Evolutionary conservation across 2,329 filamentous ascomycete genomes (phyloP).

Genomic region (Pseudogymnoascus sp.): DNA sequence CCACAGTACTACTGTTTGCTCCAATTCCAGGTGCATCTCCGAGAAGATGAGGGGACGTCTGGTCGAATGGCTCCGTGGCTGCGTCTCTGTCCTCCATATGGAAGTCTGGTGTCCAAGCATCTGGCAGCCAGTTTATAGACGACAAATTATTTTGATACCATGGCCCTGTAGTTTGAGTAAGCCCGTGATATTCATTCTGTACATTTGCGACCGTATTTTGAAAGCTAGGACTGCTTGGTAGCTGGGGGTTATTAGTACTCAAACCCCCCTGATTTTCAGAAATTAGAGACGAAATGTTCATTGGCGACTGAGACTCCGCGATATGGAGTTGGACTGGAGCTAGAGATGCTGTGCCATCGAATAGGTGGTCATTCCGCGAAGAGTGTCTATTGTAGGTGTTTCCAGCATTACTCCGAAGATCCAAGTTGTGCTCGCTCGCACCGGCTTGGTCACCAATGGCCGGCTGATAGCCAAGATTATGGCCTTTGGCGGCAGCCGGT

Average conservation of each 20-base stretch:
- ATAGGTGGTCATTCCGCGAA: neutral
- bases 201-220: neutral
- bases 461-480: neutral
- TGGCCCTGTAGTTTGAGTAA: neutral
- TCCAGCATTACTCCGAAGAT: neutral
- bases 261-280: neutral
- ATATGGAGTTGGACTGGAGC: neutral
- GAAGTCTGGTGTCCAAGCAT: conserved; percentile 22
- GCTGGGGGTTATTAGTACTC: neutral
- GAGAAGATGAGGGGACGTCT: neutral
- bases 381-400: neutral
- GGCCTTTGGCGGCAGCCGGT: neutral
- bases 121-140: conserved; percentile 24
- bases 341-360: neutral
- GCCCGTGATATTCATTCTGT: neutral
- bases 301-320: conserved; percentile 8
- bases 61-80: neutral
- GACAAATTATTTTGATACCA: conserved; percentile 20
- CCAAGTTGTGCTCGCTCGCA: neutral
- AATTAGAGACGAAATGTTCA: neutral
- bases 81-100: neutral
- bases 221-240: neutral
- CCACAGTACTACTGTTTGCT: neutral
- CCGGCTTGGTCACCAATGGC: neutral
- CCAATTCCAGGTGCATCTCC: neutral